Percentiles rank a stretch among this genome's conserved stretches.
Conservation (phyloP, 768 basidiomycete species). For the Leccinum subgranulosum region DNA sequence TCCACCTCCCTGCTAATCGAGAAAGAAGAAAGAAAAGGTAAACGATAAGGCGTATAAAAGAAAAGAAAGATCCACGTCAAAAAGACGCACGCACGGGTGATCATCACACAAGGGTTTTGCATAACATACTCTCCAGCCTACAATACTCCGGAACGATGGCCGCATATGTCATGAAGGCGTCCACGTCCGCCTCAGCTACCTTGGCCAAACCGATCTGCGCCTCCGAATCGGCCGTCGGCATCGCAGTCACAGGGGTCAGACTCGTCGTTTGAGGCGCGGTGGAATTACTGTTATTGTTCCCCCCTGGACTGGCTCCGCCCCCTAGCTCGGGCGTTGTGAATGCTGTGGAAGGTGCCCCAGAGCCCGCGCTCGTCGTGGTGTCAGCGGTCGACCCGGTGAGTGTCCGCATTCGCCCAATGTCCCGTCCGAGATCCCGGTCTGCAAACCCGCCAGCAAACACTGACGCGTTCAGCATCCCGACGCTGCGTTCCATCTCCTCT, state of each 20-base stretch:
- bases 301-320: slow-evolving; percentile 32
- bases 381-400: slow-evolving; percentile 47
- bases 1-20: not conserved
- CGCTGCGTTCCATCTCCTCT: slow-evolving; percentile 49
- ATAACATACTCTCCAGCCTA: slow-evolving; percentile 74
- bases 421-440: slow-evolving; percentile 38
- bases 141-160: slow-evolving; percentile 83
- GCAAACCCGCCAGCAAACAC: slow-evolving; percentile 37
- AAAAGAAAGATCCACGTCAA: not conserved
- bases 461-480: slow-evolving; percentile 27
- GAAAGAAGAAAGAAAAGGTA: not conserved
- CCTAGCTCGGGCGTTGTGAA: slow-evolving; percentile 64
- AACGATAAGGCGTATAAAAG: not conserved
- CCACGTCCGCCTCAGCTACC: slow-evolving; percentile 79
- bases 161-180: slow-evolving; percentile 84
- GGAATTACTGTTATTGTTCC: slow-evolving; percentile 23
- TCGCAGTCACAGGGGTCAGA: slow-evolving; percentile 65
- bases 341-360: slow-evolving; percentile 46
- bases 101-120: slow-evolving; percentile 52
- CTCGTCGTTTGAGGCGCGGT: slow-evolving; percentile 48
- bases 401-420: slow-evolving; percentile 48
- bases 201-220: slow-evolving; percentile 74
- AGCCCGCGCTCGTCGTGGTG: slow-evolving; percentile 29
- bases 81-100: not conserved
- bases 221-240: slow-evolving; percentile 71